Evolutionary conservation across 139 green algal species (phyloP), one percentile per base, ranked within the genome.

Genomic region (Volvox africanus): DNA sequence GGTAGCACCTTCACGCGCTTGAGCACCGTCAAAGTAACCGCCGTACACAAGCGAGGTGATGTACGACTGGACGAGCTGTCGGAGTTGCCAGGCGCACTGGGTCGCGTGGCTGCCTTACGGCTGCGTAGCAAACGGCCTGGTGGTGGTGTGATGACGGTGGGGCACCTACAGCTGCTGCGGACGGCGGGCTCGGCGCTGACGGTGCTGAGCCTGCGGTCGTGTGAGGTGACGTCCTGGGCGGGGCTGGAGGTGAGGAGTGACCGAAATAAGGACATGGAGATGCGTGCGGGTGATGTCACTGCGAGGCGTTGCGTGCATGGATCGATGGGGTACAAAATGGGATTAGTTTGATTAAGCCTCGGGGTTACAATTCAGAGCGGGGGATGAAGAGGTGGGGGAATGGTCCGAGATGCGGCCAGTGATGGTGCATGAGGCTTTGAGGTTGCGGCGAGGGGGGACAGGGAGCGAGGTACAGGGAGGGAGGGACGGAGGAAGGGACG

Each of bases 81-180:
- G 9, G 81, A 79, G 22, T 67, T 88, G 62, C 69, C 69, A 2
- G 85, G 69, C 1, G 85, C 85, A 5, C 44, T 89, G 37, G 85
- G 85, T 20, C 69, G 85, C n/a, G 28, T 24, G 1, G 37, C 24
- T 11, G 9, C 19, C 18, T 50, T 89, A 71, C 69, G 85, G 17
- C 85, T 89, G 69, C 68, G 85, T 71, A 89, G 85, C 85, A 89
- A 89, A 71, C 28, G 28, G 69, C 62, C 85, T 20, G 85, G 85
- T n/a, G 85, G 85, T 6, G 67, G 24, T 0, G 18, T 55, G 85
- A 44, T 89, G 69, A 26, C 85, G 14, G 69, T 89, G 69, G 85
- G 85, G 36, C 69, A 14, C 26, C 44, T 90, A n/a, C 44, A 18
- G 73, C 71, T 90, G 50, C 71, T 83, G 44, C n/a, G 9, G 6